Evolutionary conservation across 164 flowering plant genomes (phyloP).

Genomic region (Hamamelis virginiana): DNA sequence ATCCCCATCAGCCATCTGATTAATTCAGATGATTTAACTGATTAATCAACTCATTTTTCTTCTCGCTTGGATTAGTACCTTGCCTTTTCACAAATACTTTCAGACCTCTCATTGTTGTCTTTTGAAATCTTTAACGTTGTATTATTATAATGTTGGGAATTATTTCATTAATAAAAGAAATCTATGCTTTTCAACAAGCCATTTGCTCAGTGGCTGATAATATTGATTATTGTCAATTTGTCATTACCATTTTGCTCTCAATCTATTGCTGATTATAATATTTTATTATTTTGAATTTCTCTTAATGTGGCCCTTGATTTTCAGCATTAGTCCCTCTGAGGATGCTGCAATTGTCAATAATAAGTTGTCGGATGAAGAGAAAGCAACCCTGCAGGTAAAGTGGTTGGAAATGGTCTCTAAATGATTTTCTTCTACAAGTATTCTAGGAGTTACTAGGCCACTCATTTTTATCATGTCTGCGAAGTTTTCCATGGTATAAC

Average conservation of each 20-base stretch:
- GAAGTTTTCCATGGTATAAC: too few relatives aligned
- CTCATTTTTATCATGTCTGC: too few relatives aligned
- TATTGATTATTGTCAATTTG: neutral
- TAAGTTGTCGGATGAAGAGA: conserved; percentile 64
- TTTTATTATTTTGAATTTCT: neutral
- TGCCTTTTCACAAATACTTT: too few relatives aligned
- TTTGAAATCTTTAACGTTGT: too few relatives aligned
- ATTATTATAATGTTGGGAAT: too few relatives aligned
- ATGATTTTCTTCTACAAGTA: neutral
- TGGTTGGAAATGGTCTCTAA: neutral
- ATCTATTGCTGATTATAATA: neutral
- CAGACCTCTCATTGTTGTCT: too few relatives aligned
- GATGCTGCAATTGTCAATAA: conserved; percentile 36
- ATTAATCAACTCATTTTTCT: too few relatives aligned
- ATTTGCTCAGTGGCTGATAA: too few relatives aligned
- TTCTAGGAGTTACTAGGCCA: neutral
- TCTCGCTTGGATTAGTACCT: too few relatives aligned
- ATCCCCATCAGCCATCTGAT: too few relatives aligned
- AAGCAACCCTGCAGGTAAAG: conserved; percentile 59
- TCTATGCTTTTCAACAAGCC: neutral
- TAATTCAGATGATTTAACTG: too few relatives aligned
- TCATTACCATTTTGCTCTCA: neutral
- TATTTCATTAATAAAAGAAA: neutral
- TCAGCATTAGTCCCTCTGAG: conserved; percentile 46
- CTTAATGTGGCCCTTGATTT: conserved; percentile 12